Conservation (phyloP, 2,329 filamentous ascomycete genomes). For the Triangularia verruculosa region DNA sequence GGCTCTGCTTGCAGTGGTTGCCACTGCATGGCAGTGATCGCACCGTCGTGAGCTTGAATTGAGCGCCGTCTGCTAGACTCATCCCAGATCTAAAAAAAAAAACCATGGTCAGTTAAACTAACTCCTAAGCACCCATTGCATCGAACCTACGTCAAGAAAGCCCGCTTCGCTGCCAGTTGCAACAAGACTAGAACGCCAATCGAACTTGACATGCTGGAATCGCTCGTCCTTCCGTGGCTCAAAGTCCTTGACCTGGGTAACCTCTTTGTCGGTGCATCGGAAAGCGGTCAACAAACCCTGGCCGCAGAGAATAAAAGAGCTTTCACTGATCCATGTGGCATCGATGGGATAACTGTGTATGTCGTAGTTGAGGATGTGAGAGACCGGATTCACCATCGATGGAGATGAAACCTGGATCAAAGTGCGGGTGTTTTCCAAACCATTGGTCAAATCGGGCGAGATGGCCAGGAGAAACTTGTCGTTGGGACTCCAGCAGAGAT, state of each 20-base stretch:
- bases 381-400: slow-evolving; percentile 42
- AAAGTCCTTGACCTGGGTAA: slow-evolving; percentile 48
- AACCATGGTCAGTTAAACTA: not conserved
- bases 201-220: slow-evolving; percentile 56
- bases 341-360: slow-evolving; percentile 52
- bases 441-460: slow-evolving; percentile 50
- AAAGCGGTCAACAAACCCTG: slow-evolving; percentile 53
- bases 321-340: slow-evolving; percentile 57
- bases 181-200: slow-evolving; percentile 50
- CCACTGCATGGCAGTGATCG: slow-evolving; percentile 59
- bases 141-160: slow-evolving; percentile 55
- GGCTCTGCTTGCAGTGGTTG: slow-evolving; percentile 49
- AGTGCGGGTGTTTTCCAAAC: slow-evolving; percentile 34
- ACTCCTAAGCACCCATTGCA: not conserved
- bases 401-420: slow-evolving; percentile 52
- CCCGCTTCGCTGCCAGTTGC: slow-evolving; percentile 61
- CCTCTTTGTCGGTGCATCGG: slow-evolving; percentile 44
- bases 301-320: slow-evolving; percentile 58
- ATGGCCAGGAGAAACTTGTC: slow-evolving; percentile 56
- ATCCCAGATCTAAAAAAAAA: slow-evolving; percentile 49
- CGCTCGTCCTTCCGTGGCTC: slow-evolving; percentile 52
- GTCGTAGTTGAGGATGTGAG: slow-evolving; percentile 51
- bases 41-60: slow-evolving; percentile 57
- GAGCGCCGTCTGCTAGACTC: slow-evolving; percentile 51
- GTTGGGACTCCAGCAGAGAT: slow-evolving; percentile 58